Evolutionary conservation across 2,329 filamentous ascomycete genomes (phyloP), one percentile per base, ranked within the genome.

Genomic region (Trichoderma harzianum): DNA sequence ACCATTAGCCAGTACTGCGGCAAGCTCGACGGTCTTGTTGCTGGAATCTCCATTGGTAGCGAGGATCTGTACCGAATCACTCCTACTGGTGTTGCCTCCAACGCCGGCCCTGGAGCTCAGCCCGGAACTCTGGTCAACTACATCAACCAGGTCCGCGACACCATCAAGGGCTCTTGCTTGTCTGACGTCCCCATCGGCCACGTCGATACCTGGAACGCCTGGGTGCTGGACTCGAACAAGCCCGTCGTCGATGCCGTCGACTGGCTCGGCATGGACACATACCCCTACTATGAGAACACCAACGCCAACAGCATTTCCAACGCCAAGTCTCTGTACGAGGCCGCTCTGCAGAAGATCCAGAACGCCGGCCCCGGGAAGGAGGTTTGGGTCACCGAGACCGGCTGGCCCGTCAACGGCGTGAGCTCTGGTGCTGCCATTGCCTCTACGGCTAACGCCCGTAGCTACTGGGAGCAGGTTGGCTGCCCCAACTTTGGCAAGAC

Each of bases 301-400:
- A 85, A 89, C 79, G 76, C 84, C 77, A 94, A 94, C 84, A 82
- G 82, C 76, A 90, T 97, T 77, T 85, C 84, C 1, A 86, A 90
- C 74, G 91, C 86, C 76, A 88, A 89, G 78, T 76, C 80, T 21
- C 88, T 94, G 65, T 96, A 97, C 85, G 84, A 90, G 78, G 85
- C 87, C 16, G 90, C 93, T 18, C 84, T 92, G 51, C 82, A 85
- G 64, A 85, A 86, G 72, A 93, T 92, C 39, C 81, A 87, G 74
- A 82, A 79, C 18, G 90, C 85, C 58, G 86, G 88, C 43, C 84
- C 86, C 43, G 88, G 88, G 78, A 95, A 94, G 86, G 85, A 88
- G 21, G 88, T 97, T 76, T 96, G 93, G 93, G 87, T 97, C 74
- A 96, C 94, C 32, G 94, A 97, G 86, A 96, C 93, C 18, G 94